Base-by-base conservation (phyloP, 1,139 yeast genomes). In the Schizosaccharomyces versatilis region DNA sequence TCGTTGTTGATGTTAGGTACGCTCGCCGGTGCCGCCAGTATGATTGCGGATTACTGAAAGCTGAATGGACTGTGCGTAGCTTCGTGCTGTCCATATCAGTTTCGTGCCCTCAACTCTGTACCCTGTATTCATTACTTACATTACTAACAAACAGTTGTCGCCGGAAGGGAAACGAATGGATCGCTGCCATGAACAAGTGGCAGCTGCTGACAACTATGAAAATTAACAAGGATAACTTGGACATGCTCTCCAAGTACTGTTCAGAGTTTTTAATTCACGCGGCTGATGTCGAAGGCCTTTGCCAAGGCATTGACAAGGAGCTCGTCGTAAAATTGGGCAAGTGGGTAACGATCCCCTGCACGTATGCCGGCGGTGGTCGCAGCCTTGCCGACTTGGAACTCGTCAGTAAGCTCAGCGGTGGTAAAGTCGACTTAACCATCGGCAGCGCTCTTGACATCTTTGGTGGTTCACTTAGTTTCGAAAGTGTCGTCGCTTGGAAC, bases 131-230 rank as follows among this genome's bases (percentile, higher is more conserved):
- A 84, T 86, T n/a, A 82, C 86, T 54, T 97, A 90, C 66, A 73
- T 88, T 62, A 85, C n/a, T 32, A 15, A 48, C 54, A 10, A 54
- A 53, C 48, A 51, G 96, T 65, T 88, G 97, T 65, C 73, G 95
- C 56, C 73, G 75, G 40, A 71, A 73, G 1, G 66, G 62, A 2
- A 60, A 62, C 2, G 68, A 69, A 53, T 90, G 98, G 98, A 76
- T 80, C 32, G 97, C 93, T 7, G 96, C 97, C 5, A 90, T 86
- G 79, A 86, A 93, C 67, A 83, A 88, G 66, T 90, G 98, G 98
- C 96, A 88, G 67, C 84, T 93, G 0, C 69, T 88, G 47, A 90
- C 98, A 0, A 73, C 72, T 52, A 74, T 79, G 53, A 75, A 69
- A 55, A 71, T 90, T 55, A 71, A 72, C 54, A 65, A 66, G 47